phyloP scores from a whole-genome alignment of 345 rosid genomes.

The Lepidium aucheri region DNA sequence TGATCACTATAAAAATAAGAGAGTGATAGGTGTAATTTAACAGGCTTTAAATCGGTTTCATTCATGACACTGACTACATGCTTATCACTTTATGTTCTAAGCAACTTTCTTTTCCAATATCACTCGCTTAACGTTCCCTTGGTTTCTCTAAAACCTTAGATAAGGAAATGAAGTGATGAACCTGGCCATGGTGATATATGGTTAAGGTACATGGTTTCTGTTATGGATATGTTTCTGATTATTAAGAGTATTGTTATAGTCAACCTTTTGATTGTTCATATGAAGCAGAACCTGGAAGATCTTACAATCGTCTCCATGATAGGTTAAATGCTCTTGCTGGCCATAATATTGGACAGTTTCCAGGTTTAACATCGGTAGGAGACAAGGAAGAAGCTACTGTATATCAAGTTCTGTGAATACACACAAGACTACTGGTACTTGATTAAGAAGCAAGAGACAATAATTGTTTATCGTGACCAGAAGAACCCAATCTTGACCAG shows the following conservation, averaged over 20 bases:
- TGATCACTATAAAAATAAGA: neutral
- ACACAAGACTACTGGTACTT: neutral
- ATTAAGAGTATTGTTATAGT: no score
- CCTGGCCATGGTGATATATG: conserved; percentile 95
- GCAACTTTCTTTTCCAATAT: no score
- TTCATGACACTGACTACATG: no score
- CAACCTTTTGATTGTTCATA: no score
- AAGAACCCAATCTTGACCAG: no score
- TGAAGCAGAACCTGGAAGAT: no score
- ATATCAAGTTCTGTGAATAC: conserved; percentile 31
- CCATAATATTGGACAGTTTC: conserved; percentile 78
- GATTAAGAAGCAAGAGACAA: neutral
- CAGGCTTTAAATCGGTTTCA: conserved; percentile 10
- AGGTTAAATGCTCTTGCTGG: conserved; percentile 47
- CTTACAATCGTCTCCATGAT: conserved; percentile 10
- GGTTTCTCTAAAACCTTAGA: neutral
- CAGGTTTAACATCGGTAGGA: conserved; percentile 32
- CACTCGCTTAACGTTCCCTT: no score
- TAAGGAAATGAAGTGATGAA: conserved; percentile 4
- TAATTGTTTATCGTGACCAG: no score
- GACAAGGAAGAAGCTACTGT: conserved; percentile 21
- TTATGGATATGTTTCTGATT: no score
- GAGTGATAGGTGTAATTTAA: neutral
- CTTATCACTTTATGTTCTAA: no score
- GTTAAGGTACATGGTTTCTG: conserved; percentile 72